Evolutionary conservation across 305 asterid genomes (phyloP), one percentile per base, ranked within the genome.

Genomic region (Fraxinus sp.): DNA sequence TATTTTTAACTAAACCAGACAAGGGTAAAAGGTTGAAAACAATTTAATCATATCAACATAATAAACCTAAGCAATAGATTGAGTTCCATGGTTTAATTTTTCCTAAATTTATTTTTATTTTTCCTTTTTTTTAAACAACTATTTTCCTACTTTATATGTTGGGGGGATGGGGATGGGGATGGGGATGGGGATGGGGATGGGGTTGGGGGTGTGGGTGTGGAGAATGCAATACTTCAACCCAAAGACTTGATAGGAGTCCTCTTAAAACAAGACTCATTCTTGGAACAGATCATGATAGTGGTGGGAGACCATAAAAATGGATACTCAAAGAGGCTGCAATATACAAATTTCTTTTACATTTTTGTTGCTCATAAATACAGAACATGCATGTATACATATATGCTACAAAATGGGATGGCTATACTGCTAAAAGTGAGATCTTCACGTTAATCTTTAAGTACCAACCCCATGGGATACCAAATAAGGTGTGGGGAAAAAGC

Each of bases 331-430:
- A 68, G 75, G 37, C 18, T 68, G 75, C 39, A 26, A 68, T 68
- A 68, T 11, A 68, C 75, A 68, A 32, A 68, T 68, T 68, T 68
- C 39, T 68, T 68, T 28, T 68, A 68, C 75, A 68, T 68, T 68
- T 68, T 68, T 68, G 9, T 68, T 16, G 20, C 75, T 30, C 75
- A 13, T 68, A 68, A 68, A 11, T 68, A 68, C 37, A 68, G 75
- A 68, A 68, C 75, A 11, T 11, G 10, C 75, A 68, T 68, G 75
- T 68, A 68, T 68, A 68, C 35, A 68, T 11, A 28, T 68, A 68
- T 32, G 37, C 36, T 13, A 68, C 20, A 68, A 68, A 11, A 30
- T 13, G 75, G 20, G 9, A 68, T 28, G 39, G 75, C 75, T 68
- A 68, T 13, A 30, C 75, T 68, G n/a, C 18, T 68, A 68, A 68